Evolutionary conservation across 2,329 filamentous ascomycete genomes (phyloP), one percentile per base, ranked within the genome.

Genomic region (Xylariaceae sp.): DNA sequence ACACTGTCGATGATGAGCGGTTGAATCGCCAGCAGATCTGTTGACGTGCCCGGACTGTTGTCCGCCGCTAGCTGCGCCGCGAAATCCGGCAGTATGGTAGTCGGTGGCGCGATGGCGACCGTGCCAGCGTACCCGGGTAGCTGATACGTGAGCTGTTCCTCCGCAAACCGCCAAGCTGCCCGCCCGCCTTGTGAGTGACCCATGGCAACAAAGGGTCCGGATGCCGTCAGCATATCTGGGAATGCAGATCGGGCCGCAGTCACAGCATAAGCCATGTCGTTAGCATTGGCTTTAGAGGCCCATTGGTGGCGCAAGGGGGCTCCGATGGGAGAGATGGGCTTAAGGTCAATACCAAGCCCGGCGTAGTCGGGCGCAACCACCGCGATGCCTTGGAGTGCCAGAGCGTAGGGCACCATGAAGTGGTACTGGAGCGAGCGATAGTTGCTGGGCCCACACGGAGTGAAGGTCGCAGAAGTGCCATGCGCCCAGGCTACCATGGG

Each of bases 331-430:
- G 53, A 53, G 16, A 43, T 52, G 13, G 54, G 45, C n/a, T n/a
- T n/a, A n/a, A n/a, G n/a, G n/a, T n/a, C n/a, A 4, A 73, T 54
- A 4, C 71, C 71, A 4, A 74, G 60, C 0, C 69, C 69, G 2
- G 67, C 64, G 50, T 68, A 73, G 48, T 72, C 70, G 11, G 67
- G 56, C 2, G 60, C 69, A 15, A 73, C 62, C 9, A 73, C 68
- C 6, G 63, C 67, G 45, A 66, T 69, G 3, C 71, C 71, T 3
- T 62, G 58, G 18, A 67, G 51, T 1, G 65, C 68, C 3, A 73
- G 54, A 4, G 58, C 47, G 34, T 62, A 71, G 0, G 68, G 68
- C 0, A 55, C 64, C 1, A 59, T 45, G 44, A 66, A 62, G 31
- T 66, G 60, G 41, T 72, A 68, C 54, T 61, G 64, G 3, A 74